Percentiles rank a stretch among this genome's conserved stretches.
Evolutionary conservation across 1,284 basidiomycete species (phyloP).

Genomic region (Mycena sp.): DNA sequence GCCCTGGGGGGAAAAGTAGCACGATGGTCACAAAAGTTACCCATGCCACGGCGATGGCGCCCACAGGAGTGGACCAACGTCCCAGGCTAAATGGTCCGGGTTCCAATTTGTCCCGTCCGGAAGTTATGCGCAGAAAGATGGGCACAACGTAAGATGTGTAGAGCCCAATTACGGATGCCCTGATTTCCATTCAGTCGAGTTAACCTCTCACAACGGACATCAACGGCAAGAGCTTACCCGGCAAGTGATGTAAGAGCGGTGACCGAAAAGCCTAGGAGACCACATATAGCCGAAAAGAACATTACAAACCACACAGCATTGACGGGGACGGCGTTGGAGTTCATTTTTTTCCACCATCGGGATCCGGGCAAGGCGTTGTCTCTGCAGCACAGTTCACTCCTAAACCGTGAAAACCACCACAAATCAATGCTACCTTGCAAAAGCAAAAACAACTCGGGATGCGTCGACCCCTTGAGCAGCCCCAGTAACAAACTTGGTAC

Average conservation of each 20-base stretch:
- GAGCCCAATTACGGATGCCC: conserved; percentile 75
- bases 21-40: conserved; percentile 69
- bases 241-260: conserved; percentile 73
- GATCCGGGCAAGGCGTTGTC: conserved; percentile 80
- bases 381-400: conserved; percentile 44
- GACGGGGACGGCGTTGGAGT: conserved; percentile 72
- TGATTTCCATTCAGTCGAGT: conserved; percentile 35
- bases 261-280: conserved; percentile 71
- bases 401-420: no score
- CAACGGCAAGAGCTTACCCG: conserved; percentile 53
- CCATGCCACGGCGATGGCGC: conserved; percentile 70
- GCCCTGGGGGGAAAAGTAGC: conserved; percentile 65
- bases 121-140: conserved; percentile 76
- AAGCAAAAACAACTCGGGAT: conserved; percentile 78
- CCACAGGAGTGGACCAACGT: conserved; percentile 66
- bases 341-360: conserved; percentile 71
- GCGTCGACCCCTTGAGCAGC: conserved; percentile 81
- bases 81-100: conserved; percentile 72
- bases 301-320: conserved; percentile 83
- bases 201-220: neutral
- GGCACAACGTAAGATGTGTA: conserved; percentile 75
- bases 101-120: conserved; percentile 62
- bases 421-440: conserved; percentile 49
- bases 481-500: conserved; percentile 69
- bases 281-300: conserved; percentile 61